These are phyloP conservation scores for Alternaria arborescens DNA, from an alignment of 2,329 filamentous ascomycete species.

Conservation along the genomic window DNA sequence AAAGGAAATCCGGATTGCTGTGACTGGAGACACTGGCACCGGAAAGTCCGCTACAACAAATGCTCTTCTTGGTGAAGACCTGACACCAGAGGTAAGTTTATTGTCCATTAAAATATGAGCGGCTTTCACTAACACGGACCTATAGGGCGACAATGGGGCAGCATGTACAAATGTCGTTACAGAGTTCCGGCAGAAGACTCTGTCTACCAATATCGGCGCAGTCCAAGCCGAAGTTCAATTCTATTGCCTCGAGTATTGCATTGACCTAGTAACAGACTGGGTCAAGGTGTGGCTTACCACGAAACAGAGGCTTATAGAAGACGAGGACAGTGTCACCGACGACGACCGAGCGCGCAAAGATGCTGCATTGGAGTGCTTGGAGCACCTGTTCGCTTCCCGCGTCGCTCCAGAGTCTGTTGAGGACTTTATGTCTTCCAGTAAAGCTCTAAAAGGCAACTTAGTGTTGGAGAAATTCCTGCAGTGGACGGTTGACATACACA, in stretches of 20 bases:
- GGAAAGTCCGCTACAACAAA: conserved; percentile 31
- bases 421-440: conserved; percentile 17
- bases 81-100: conserved; percentile 20
- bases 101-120: no score
- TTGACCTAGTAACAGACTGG: conserved; percentile 10
- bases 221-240: conserved; percentile 23
- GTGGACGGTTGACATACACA: conserved; percentile 23
- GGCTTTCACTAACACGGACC: background rate
- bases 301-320: conserved; percentile 3
- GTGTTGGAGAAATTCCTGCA: conserved; percentile 11
- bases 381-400: conserved; percentile 10
- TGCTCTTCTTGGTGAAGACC: conserved; percentile 21
- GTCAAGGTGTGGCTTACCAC: conserved; percentile 9
- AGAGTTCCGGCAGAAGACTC: conserved; percentile 16
- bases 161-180: conserved; percentile 21
- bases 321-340: conserved; percentile 16
- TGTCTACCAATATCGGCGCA: conserved; percentile 9
- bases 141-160: conserved; percentile 15
- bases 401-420: conserved; percentile 10
- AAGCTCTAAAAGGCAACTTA: background rate
- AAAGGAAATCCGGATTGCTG: conserved; percentile 12
- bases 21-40: conserved; percentile 27
- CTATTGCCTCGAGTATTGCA: conserved; percentile 14
- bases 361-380: conserved; percentile 10
- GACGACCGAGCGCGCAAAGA: conserved; percentile 3